phyloP scores from a whole-genome alignment of 2,329 filamentous ascomycete genomes.

The Claviceps maximensis region DNA sequence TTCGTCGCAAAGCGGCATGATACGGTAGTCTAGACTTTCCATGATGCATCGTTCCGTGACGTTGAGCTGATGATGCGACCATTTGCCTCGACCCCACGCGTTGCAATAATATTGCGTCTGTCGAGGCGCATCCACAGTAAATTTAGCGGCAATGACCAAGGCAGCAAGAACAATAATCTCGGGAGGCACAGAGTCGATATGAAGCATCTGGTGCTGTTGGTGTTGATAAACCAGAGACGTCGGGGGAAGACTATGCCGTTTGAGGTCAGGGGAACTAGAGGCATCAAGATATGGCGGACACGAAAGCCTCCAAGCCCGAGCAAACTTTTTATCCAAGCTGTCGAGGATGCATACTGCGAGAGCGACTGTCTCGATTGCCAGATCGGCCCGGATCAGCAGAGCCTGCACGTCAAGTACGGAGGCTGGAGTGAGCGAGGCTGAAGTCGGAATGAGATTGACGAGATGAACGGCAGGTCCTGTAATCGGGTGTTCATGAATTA shows the following conservation, averaged over 20 bases:
- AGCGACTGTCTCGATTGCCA: conserved; percentile 49
- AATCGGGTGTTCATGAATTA: not conserved
- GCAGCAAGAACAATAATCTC: conserved; percentile 52
- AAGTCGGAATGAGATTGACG: conserved; percentile 51
- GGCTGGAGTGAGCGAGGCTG: conserved; percentile 44
- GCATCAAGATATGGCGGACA: conserved; percentile 34
- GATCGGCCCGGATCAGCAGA: conserved; percentile 42
- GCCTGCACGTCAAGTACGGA: conserved; percentile 47
- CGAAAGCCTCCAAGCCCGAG: conserved; percentile 46
- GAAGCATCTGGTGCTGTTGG: conserved; percentile 39
- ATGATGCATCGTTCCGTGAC: conserved; percentile 50
- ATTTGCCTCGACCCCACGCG: conserved; percentile 40
- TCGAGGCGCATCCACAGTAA: conserved; percentile 45
- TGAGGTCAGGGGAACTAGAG: conserved; percentile 15
- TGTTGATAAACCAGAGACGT: conserved; percentile 19
- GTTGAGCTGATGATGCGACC: conserved; percentile 50
- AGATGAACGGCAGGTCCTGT: conserved; percentile 53
- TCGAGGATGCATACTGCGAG: conserved; percentile 55
- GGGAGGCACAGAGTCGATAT: conserved; percentile 48
- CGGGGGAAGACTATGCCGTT: conserved; percentile 36
- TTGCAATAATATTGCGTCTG: conserved; percentile 38
- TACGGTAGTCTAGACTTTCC: conserved; percentile 49
- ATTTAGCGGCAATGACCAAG: conserved; percentile 52
- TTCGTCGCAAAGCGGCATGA: conserved; percentile 45
- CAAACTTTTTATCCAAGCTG: conserved; percentile 48